Conservation (phyloP, 345 rosid genomes). For the Gossypium rotundifolium region DNA sequence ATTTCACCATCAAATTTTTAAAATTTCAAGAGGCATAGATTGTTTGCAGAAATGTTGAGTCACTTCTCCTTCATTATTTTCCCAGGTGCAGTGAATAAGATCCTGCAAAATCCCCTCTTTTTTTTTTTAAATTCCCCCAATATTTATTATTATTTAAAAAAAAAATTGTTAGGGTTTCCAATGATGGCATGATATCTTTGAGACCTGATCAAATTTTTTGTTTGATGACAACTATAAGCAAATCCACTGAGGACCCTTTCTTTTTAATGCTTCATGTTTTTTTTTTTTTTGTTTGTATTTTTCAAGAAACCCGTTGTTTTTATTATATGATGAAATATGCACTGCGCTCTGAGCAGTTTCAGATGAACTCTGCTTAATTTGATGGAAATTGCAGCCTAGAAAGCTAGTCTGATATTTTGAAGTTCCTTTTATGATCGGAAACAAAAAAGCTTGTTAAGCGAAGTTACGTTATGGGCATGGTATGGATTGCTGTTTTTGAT, state of each 20-base stretch:
- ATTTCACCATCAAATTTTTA: not conserved
- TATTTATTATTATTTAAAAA: not conserved
- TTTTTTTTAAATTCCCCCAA: rapidly evolving
- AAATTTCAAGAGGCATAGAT: slow-evolving; percentile 28
- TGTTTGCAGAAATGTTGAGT: slow-evolving; percentile 48
- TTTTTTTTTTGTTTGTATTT: no score
- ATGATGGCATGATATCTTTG: slow-evolving; percentile 55
- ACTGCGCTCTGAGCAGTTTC: slow-evolving; percentile 56
- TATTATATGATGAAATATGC: slow-evolving; percentile 42
- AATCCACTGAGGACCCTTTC: slow-evolving; percentile 35
- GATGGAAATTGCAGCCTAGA: slow-evolving; percentile 58
- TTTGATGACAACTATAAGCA: slow-evolving; percentile 42
- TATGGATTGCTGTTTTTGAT: no score
- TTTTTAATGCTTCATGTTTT: no score
- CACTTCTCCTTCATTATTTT: slow-evolving; percentile 24
- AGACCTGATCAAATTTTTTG: slow-evolving; percentile 38
- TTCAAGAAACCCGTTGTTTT: no score
- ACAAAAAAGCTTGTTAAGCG: no score
- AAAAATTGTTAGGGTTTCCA: slow-evolving; percentile 19
- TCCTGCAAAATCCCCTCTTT: slow-evolving; percentile 26
- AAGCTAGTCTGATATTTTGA: slow-evolving; percentile 37
- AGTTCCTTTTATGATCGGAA: no score
- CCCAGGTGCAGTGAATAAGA: slow-evolving; percentile 40
- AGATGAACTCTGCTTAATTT: slow-evolving; percentile 14
- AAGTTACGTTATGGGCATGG: no score